Evolutionary conservation across 306 rosid species (phyloP).

Genomic region (Macrotyloma uniflorum): DNA sequence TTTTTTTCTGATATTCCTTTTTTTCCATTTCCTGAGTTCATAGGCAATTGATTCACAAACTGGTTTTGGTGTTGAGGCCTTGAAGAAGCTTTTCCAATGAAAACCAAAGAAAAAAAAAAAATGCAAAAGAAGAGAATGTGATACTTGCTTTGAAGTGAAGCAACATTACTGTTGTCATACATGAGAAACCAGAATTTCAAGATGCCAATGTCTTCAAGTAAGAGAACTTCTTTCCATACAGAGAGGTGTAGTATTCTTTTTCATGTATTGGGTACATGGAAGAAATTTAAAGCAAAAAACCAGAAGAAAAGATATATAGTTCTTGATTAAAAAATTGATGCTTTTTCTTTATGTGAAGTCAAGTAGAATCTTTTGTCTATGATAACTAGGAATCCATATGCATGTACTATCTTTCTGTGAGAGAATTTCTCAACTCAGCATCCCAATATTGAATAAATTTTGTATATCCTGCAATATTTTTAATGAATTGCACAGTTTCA

Average conservation of each 20-base stretch:
- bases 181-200: conserved; percentile 41
- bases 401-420: neutral
- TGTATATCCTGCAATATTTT: neutral
- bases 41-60: conserved; percentile 32
- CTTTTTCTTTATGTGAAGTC: neutral
- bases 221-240: conserved; percentile 35
- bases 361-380: neutral
- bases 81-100: conserved; percentile 23
- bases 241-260: conserved; percentile 32
- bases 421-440: neutral
- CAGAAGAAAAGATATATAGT: neutral
- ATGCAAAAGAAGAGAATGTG: conserved; percentile 43
- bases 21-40: neutral
- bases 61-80: conserved; percentile 24
- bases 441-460: neutral
- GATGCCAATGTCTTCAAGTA: conserved; percentile 32
- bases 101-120: neutral
- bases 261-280: neutral
- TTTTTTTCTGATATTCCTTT: neutral
- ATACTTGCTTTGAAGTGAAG: conserved; percentile 54
- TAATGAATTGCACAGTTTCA: neutral
- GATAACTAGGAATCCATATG: neutral
- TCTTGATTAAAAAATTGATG: conserved; percentile 16
- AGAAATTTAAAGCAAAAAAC: neutral
- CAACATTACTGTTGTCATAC: conserved; percentile 28